Evolutionary conservation across 2,329 filamentous ascomycete species (phyloP).

Genomic region (Chaetothyriales sp.): DNA sequence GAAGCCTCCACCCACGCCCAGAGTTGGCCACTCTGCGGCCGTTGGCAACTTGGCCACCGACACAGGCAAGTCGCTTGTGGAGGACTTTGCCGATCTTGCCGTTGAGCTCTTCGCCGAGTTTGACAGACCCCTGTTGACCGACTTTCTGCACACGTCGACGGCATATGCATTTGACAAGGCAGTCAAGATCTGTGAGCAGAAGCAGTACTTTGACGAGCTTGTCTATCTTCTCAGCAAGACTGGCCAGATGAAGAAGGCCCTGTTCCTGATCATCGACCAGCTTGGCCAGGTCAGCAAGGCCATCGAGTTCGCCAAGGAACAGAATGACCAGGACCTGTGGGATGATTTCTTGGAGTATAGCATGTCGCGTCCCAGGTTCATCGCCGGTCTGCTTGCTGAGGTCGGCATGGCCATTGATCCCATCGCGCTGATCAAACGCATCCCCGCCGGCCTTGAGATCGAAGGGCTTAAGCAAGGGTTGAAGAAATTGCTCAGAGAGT

Average conservation of each 20-base stretch:
- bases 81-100: conserved; percentile 74
- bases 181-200: conserved; percentile 60
- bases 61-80: conserved; percentile 55
- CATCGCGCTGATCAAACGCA: conserved; percentile 73
- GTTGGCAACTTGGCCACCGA: conserved; percentile 35
- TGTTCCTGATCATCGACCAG: conserved; percentile 88
- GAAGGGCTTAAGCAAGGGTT: conserved; percentile 78
- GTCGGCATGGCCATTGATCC: conserved; percentile 89
- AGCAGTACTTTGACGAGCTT: conserved; percentile 76
- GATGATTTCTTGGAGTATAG: conserved; percentile 86
- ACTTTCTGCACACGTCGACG: conserved; percentile 70
- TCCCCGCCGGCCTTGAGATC: conserved; percentile 85
- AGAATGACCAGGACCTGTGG: conserved; percentile 86
- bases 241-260: conserved; percentile 76
- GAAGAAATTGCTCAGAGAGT: conserved; percentile 81
- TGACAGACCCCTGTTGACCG: conserved; percentile 65
- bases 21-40: conserved; percentile 15
- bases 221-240: conserved; percentile 93
- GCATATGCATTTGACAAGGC: conserved; percentile 69
- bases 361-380: conserved; percentile 95
- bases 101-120: conserved; percentile 76
- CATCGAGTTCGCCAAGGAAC: conserved; percentile 85
- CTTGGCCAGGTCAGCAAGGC: conserved; percentile 81
- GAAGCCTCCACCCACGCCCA: conserved; percentile 25
- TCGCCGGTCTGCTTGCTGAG: conserved; percentile 78